Base-by-base conservation (phyloP, 768 basidiomycete genomes). In the Lentinula raphanica region DNA sequence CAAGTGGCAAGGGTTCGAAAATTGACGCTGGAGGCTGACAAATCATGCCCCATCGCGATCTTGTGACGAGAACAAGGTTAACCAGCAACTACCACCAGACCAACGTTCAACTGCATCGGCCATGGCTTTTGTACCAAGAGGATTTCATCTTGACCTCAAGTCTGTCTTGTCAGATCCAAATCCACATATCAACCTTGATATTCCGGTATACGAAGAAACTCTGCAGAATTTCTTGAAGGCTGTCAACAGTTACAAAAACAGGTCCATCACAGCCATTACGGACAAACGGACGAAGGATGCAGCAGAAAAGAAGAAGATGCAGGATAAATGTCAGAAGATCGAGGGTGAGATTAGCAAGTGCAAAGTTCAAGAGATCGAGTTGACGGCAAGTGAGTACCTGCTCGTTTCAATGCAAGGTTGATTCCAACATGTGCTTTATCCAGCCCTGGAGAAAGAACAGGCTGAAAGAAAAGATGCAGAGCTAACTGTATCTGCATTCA, bases 351-450 rank as follows among this genome's bases (percentile, higher is more conserved):
- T 82, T 1, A 85, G 83, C 55, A 76, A 85, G 44, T 92, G 89
- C 72, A 90, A 92, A 63, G 67, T 89, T 53, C 80, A 77, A 64
- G 93, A 94, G 71, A 86, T 92, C 29, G 86, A 90, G 53, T 78
- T 95, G 56, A 78, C 92, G 2, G 80, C 83, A 57, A 82, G 92
- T 93, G 25, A 39, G 68, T 8, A n/a, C 35, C 7, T 3, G 17
- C 9, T 36, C 23, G 21, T 11, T 13, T 21, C 15, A 1, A 17
- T 4, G 49, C 11, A 36, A 49, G 11, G 11, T 25, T 48, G 35
- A 40, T 51, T 36, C 49, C n/a, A 38, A 49, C 40, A 13, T 21
- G 3, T 28, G 21, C 19, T 44, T 36, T 32, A 45, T 49, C 13
- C 59, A 89, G 89, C 81, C 9, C 70, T 92, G 50, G 85, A 83